Evolutionary conservation across 2,329 filamentous ascomycete genomes (phyloP), one percentile per base, ranked within the genome.

Genomic region (Aspergillus jensenii): DNA sequence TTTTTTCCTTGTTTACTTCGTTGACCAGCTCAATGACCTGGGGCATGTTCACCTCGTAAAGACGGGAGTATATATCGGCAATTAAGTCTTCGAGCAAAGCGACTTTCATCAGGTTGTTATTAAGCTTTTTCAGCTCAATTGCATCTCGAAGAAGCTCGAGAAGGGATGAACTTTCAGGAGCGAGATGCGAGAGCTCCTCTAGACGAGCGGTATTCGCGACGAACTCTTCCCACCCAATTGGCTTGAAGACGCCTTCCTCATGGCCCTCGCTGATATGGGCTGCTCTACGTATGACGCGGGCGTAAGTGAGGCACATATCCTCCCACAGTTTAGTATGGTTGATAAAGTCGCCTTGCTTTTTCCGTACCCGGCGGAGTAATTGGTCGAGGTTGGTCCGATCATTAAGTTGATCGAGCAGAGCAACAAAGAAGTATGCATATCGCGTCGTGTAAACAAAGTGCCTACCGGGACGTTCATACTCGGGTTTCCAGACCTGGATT

Each of bases 401-500:
- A 53, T 87, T 84, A 63, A 93, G 83, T 51, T 90, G 84, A 43
- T 89, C 84, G 6, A 96, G 80, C 7, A 96, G 79, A 55, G 84
- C 82, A 12, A 91, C 86, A 74, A 96, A 91, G 69, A 95, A 95
- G 17, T 87, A 86, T 1, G 91, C 89, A 68, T 97, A 97, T 62
- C 90, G 87, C 49, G 90, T 87, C 0, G 91, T 96, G 71, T 95
- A 97, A 39, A 96, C 91, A 68, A 96, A 95, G 72, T 97, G 93
- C 17, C 93, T 85, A 0, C 93, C 93, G 0, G 91, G 81, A 21
- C 88, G 81, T 71, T 97, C 93, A 47, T 90, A 87, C 64, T 96
- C 93, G 39, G 93, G 95, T 66, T 93, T 93, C 93, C 93, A 97
- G 4, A 97, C 91, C 69, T 96, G 93, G 73, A 96, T 87, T 1